A percentile compares a stretch with the other conserved stretches of the same genome.
Evolutionary conservation across 2,329 filamentous ascomycete genomes (phyloP).

Genomic region (Pestalotiopsis sp.): DNA sequence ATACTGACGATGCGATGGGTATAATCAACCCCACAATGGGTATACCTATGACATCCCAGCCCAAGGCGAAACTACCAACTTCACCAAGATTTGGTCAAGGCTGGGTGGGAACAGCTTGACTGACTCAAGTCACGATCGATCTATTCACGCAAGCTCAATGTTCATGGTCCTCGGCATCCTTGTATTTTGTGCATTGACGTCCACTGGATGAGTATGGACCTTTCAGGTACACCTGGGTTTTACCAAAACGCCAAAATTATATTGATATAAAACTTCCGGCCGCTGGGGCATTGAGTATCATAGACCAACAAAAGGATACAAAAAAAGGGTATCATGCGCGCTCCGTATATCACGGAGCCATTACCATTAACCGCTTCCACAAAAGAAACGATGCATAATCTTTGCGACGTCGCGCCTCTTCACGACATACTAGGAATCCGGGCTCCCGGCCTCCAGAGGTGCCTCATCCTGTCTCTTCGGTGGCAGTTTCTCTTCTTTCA

Average conservation of each 20-base stretch:
- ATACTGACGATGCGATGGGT: background rate
- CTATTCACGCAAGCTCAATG: background rate
- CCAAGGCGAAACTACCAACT: background rate
- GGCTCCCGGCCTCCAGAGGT: background rate
- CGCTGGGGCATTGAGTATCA: background rate
- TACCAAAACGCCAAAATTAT: background rate
- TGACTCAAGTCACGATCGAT: background rate
- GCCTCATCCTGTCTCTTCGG: background rate
- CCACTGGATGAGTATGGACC: background rate
- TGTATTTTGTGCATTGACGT: too few relatives aligned
- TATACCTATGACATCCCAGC: too few relatives aligned
- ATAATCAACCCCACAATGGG: background rate
- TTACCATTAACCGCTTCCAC: background rate
- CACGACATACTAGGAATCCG: background rate
- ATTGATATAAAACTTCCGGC: background rate
- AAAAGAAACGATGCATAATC: background rate
- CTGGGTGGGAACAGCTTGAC: background rate
- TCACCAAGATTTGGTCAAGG: background rate
- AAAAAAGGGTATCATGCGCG: background rate
- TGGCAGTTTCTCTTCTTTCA: background rate
- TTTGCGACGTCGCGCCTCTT: background rate
- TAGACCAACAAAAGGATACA: background rate
- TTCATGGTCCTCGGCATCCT: background rate
- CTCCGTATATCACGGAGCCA: background rate
- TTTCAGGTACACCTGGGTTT: too few relatives aligned